Conservation (phyloP, 345 rosid genomes). For the Dovyalis caffra region DNA sequence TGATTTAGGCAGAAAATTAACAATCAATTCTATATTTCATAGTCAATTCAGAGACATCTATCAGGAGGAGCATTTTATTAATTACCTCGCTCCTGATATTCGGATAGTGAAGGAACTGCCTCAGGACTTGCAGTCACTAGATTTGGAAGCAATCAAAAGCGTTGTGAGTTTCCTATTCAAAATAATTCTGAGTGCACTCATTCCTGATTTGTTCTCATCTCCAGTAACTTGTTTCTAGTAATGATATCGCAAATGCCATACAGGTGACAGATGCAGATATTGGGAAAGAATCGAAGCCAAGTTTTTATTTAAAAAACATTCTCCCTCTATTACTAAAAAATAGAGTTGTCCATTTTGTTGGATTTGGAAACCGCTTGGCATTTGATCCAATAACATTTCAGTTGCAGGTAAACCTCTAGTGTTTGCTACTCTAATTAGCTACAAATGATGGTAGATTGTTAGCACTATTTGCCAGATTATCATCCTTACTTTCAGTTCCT, state of each 20-base stretch:
- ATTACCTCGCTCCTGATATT: constrained; percentile 76
- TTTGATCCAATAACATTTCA: constrained; percentile 87
- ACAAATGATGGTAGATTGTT: constrained; percentile 2
- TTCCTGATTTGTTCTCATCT: neutral
- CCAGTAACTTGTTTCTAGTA: neutral
- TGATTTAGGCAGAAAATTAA: constrained; percentile 25
- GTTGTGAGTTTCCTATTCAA: constrained; percentile 54
- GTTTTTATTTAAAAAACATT: constrained; percentile 77
- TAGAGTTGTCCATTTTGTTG: constrained; percentile 76
- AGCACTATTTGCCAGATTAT: constrained; percentile 14
- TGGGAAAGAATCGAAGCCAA: constrained; percentile 78
- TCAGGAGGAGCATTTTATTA: constrained; percentile 82
- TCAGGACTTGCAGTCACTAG: constrained; percentile 66
- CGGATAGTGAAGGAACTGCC: constrained; percentile 85
- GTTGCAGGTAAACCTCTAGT: constrained; percentile 66
- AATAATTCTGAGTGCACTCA: neutral
- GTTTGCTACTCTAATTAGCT: constrained; percentile 12
- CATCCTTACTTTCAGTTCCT: constrained; percentile 7
- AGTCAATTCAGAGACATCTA: constrained; percentile 94
- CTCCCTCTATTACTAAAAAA: constrained; percentile 76
- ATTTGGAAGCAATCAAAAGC: constrained; percentile 89
- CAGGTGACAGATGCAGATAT: constrained; percentile 80
- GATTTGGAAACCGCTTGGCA: constrained; percentile 95
- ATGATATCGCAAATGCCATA: constrained; percentile 3
- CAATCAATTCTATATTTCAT: constrained; percentile 16